Base-by-base conservation (phyloP, 2,329 filamentous ascomycete species). In the Cladosporium sp. region DNA sequence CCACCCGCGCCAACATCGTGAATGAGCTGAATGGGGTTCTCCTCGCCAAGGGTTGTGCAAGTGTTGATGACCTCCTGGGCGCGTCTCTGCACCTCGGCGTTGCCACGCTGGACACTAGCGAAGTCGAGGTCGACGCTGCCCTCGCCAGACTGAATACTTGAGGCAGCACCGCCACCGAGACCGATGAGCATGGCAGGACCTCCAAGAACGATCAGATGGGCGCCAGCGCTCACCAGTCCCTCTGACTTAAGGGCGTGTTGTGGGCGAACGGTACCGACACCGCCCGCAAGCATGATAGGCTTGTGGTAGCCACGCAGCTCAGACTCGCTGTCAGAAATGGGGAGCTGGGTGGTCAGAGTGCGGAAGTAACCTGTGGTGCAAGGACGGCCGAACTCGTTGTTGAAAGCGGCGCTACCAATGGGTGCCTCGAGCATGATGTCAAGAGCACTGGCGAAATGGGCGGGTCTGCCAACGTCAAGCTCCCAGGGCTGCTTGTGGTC, bases 11-110 rank as follows among this genome's bases (percentile, higher is more conserved):
- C 93, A 39, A 98, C 93, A 65, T 98, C 93, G 67, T 98, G 93
- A 56, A 98, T 97, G 72, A 97, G 92, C 50, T 88, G 85, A 59
- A 98, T 97, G 0, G 93, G 93, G 65, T 86, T 97, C 56, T 89
- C 77, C 3, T 83, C 74, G 13, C 91, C 92, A 60, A 97, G 79
- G 3, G 88, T 85, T 22, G 87, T 83, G 67, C 93, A 98, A 4
- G 89, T 85, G 69, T 97, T 93, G 70, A 98, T 98, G 57, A 98
- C 93, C 80, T 97, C 95, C 72, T 98, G 93, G 2, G 92, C 93
- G 60, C 93, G 81, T 55, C 93, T 80, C 70, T 98, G 89, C 69
- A 97, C 92, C 71, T 98, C 93, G 1, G 93, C 91, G 64, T 98
- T 98, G 40, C 92, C 93, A 71, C 93, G 80, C 72, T 98, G 93